Evolutionary conservation across 139 green algal species (phyloP), one percentile per base, ranked within the genome.

Genomic region (Chlorella sorokiniana): DNA sequence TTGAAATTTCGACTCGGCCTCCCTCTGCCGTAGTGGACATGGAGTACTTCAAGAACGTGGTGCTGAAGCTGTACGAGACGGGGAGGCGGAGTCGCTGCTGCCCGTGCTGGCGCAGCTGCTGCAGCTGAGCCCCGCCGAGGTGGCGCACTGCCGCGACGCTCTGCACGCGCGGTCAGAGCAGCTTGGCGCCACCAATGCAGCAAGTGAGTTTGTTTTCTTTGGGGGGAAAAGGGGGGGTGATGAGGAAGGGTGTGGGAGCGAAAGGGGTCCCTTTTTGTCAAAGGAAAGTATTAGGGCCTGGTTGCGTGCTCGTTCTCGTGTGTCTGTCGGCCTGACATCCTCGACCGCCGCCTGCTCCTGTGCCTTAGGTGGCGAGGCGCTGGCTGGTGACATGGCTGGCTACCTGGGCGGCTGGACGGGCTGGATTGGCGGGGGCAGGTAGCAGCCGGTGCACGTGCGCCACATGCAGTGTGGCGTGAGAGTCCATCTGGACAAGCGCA

Each of bases 11-110:
- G 20, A 52, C 2, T 25, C 0, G 61, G 42, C 45, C 44, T 27
- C 10, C 44, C 31, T 25, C 22, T 44, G 18, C 41, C 67, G 71
- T 42, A 78, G 79, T 82, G n/a, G 87, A 91, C 31, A 86, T 92
- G 51, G 82, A 92, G 37, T 92, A 92, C 78, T 86, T 92, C 45
- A 92, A 92, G 31, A 91, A 92, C 25, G 73, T 90, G 45, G 54
- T 92, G 56, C 83, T 92, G 29, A 89, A 90, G 82, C 78, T 92
- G 37, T 92, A 79, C 64, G 87, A 92, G 81, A 92, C 87, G 64
- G 88, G 35, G 85, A 91, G 64, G 85, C 84, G 27, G 82, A 81
- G 18, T 67, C 72, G 9, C 82, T 92, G 65, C 76, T 92, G 27
- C 88, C 88, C 1, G 87, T 91, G 29, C 45, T 92, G 51, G 81